Evolutionary conservation across 2,329 filamentous ascomycete genomes (phyloP).

Genomic region (Pseudogymnoascus sp.): DNA sequence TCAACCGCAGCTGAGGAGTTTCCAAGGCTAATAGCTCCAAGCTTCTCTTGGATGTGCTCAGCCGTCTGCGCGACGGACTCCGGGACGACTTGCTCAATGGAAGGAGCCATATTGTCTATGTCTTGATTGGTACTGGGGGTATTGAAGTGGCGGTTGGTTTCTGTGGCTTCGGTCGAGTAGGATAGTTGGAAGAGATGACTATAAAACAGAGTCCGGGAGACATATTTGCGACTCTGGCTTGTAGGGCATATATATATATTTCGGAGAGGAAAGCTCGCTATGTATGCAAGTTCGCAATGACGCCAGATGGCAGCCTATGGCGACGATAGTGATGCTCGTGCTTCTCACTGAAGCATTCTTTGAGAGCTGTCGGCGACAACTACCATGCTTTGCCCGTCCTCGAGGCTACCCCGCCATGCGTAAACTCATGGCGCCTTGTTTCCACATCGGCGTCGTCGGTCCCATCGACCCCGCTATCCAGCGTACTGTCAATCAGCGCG

Average conservation of each 20-base stretch:
- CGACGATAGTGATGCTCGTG: background rate
- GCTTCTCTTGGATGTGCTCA: slow-evolving; percentile 22
- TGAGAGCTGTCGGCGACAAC: background rate
- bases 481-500: background rate
- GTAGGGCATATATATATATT: slow-evolving; percentile 2
- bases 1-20: slow-evolving; percentile 9
- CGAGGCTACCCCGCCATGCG: background rate
- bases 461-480: background rate
- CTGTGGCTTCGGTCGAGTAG: background rate
- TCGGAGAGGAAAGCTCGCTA: slow-evolving; percentile 1
- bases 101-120: slow-evolving; percentile 5
- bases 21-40: slow-evolving; percentile 16
- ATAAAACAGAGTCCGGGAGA: slow-evolving; percentile 9
- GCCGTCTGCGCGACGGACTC: slow-evolving; percentile 20
- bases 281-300: background rate
- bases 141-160: background rate
- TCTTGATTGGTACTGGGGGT: background rate
- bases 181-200: slow-evolving; percentile 6
- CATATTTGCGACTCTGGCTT: background rate
- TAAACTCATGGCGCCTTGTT: background rate
- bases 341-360: background rate
- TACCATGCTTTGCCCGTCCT: background rate
- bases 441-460: background rate
- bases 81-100: slow-evolving; percentile 12
- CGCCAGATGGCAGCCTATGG: slow-evolving; percentile 3